Evolutionary conservation across 2,329 filamentous ascomycete species (phyloP).

Genomic region (Monosporascus sp.): DNA sequence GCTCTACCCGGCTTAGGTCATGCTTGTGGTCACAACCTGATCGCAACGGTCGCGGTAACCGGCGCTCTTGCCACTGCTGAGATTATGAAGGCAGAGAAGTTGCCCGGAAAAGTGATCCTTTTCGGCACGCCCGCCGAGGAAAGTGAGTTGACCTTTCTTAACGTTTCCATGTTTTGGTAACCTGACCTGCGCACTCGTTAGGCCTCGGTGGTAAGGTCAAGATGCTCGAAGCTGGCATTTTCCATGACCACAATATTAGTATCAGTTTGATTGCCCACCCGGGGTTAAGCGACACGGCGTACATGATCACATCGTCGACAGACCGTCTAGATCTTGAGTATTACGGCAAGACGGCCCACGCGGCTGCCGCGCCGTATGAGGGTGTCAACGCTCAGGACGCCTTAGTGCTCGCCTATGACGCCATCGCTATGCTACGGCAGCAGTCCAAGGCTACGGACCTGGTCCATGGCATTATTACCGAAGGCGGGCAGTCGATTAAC

Average conservation of each 20-base stretch:
- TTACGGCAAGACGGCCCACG: slow-evolving; percentile 28
- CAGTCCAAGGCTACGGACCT: slow-evolving; percentile 13
- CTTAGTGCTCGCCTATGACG: slow-evolving; percentile 29
- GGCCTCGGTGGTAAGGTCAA: slow-evolving; percentile 30
- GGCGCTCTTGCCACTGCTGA: slow-evolving; percentile 30
- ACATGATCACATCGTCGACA: neutral
- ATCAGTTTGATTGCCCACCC: slow-evolving; percentile 17
- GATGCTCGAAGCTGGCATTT: slow-evolving; percentile 39
- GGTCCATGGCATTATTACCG: slow-evolving; percentile 7
- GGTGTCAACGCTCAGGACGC: slow-evolving; percentile 37
- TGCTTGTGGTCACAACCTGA: slow-evolving; percentile 28
- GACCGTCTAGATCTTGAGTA: slow-evolving; percentile 10
- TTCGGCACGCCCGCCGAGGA: slow-evolving; percentile 24
- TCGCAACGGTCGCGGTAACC: slow-evolving; percentile 25
- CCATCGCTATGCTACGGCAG: slow-evolving; percentile 25
- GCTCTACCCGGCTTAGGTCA: slow-evolving; percentile 34
- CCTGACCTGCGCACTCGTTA: slow-evolving; percentile 31
- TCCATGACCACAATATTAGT: slow-evolving; percentile 27
- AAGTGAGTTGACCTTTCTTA: neutral
- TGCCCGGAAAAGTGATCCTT: slow-evolving; percentile 26
- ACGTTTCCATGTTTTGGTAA: neutral
- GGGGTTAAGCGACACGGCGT: neutral
- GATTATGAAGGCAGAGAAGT: slow-evolving; percentile 16
- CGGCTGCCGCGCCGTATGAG: slow-evolving; percentile 32
- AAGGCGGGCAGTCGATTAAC: slow-evolving; percentile 8